Percentiles rank a stretch among this genome's conserved stretches.
phyloP scores from a whole-genome alignment of 2,329 filamentous ascomycete genomes.

The Fusarium sp. region DNA sequence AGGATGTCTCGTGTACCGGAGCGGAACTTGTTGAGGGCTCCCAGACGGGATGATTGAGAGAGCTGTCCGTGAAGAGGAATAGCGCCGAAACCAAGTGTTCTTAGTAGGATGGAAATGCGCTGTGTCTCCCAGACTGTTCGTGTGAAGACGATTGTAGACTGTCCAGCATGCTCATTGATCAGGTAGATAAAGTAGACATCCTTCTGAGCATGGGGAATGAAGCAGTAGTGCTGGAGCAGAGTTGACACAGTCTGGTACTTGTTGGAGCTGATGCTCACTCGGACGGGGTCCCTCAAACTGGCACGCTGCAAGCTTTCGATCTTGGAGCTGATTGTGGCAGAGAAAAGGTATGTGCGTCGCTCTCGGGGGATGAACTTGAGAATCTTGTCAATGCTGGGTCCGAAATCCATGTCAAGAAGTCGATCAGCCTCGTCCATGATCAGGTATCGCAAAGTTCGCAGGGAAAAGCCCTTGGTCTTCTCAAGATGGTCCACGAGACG shows the following conservation, averaged over 20 bases:
- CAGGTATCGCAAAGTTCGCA: slow-evolving; percentile 84
- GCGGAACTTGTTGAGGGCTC: slow-evolving; percentile 91
- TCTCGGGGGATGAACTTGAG: slow-evolving; percentile 87
- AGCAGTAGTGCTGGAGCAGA: slow-evolving; percentile 85
- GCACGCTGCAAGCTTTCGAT: slow-evolving; percentile 93
- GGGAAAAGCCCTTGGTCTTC: slow-evolving; percentile 94
- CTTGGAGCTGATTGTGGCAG: slow-evolving; percentile 92
- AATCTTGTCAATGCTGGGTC: slow-evolving; percentile 91
- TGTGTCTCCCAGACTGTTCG: slow-evolving; percentile 93
- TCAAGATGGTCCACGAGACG: slow-evolving; percentile 91
- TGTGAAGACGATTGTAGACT: slow-evolving; percentile 89
- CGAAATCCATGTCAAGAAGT: slow-evolving; percentile 93
- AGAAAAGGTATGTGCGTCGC: slow-evolving; percentile 88
- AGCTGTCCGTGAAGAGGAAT: slow-evolving; percentile 95
- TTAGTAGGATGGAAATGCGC: slow-evolving; percentile 83
- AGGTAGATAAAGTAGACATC: slow-evolving; percentile 90
- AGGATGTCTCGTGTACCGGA: slow-evolving; percentile 84
- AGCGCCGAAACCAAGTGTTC: slow-evolving; percentile 86
- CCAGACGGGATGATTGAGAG: slow-evolving; percentile 86
- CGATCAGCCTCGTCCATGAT: slow-evolving; percentile 97
- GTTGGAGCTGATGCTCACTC: slow-evolving; percentile 82
- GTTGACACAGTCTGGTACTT: slow-evolving; percentile 94
- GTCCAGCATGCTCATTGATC: slow-evolving; percentile 86
- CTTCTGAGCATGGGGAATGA: slow-evolving; percentile 88
- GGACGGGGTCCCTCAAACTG: slow-evolving; percentile 83